These are phyloP conservation scores for Biscogniauxia sp. DNA, from an alignment of 2,329 filamentous ascomycete genomes.

Conservation along the genomic window DNA sequence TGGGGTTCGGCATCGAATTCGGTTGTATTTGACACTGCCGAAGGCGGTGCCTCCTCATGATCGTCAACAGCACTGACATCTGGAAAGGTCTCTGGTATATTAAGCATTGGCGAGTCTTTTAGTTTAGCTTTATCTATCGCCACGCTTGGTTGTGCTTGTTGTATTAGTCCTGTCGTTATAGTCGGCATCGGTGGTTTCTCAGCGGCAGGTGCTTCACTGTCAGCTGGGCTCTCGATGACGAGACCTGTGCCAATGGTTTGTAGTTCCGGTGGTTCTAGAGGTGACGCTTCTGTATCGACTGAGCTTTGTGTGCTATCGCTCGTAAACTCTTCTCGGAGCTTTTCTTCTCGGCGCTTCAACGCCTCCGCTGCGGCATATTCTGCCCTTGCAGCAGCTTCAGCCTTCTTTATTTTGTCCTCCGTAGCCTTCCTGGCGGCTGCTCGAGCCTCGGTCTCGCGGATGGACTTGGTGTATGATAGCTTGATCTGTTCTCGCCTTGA, in stretches of 20 bases:
- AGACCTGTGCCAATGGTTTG: slow-evolving; percentile 7
- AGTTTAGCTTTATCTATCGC: slow-evolving; percentile 8
- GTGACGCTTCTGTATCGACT: slow-evolving; percentile 2
- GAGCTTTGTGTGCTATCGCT: slow-evolving; percentile 5
- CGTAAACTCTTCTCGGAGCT: slow-evolving; percentile 11
- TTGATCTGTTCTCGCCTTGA: slow-evolving; percentile 79
- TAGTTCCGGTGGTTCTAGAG: slow-evolving; percentile 5
- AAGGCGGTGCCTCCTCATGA: slow-evolving; percentile 51
- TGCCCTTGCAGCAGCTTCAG: slow-evolving; percentile 36
- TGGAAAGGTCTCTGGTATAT: slow-evolving; percentile 63
- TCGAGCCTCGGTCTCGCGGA: slow-evolving; percentile 68
- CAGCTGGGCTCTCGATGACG: slow-evolving; percentile 12
- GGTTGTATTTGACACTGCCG: slow-evolving; percentile 61
- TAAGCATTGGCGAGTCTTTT: slow-evolving; percentile 64
- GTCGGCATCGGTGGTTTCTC: slow-evolving; percentile 19
- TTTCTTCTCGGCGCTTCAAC: slow-evolving; percentile 19
- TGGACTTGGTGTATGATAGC: slow-evolving; percentile 80
- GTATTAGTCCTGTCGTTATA: slow-evolving; percentile 19
- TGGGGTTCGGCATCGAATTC: slow-evolving; percentile 75
- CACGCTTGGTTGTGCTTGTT: slow-evolving; percentile 9
- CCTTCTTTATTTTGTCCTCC: slow-evolving; percentile 50
- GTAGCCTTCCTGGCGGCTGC: slow-evolving; percentile 49
- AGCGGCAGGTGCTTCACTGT: slow-evolving; percentile 14
- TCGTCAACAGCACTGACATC: slow-evolving; percentile 37
- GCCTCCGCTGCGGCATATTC: slow-evolving; percentile 47